Evolutionary conservation across 345 rosid species (phyloP), one percentile per base, ranked within the genome.

Genomic region (Combretum micranthum): DNA sequence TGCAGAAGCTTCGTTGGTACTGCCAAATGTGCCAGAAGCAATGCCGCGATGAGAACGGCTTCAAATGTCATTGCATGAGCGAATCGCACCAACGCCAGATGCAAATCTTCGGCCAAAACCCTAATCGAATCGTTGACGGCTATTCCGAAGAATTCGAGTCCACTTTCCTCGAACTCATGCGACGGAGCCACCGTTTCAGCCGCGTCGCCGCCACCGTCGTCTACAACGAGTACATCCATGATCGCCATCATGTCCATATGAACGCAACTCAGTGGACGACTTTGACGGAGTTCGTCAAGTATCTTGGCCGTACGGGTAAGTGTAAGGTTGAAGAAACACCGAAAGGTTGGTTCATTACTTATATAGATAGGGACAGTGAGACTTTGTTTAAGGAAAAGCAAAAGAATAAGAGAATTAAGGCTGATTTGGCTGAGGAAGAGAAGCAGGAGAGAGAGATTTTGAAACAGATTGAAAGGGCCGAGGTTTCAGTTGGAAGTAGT

Each of bases 1-100:
- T 89, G 12, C 99, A 89, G 69, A 93, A 89, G 79, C 94, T 89
- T 7, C 80, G 99, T 47, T 93, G 99, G 99, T 93, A 93, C 44
- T 93, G 96, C 56, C 99, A 93, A 75, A 93, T 93, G 99, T 87
- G 97, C 66, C 90, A 89, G 77, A 93, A 93, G 70, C 97, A 89
- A 57, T 93, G 99, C 71, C 81, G 96, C 1, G 97, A 89, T 64
- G 99, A 93, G 83, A 93, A 89, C 59, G 97, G 99, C 2, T 93
- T 93, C 87, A 89, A 93, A 65, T 93, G 97, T 75, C 99, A 93
- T 59, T 89, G 99, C 63, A 87, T 93, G 96, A 85, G 90, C 77
- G 99, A 93, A 68, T 73, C 84, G 68, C 97, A 89, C 72, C 99
- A 93, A 65, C 83, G 97, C 0, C 99, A 89, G 82, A 93, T 93